Evolutionary conservation across 2,329 filamentous ascomycete genomes (phyloP), one percentile per base, ranked within the genome.

Genomic region (Monilinia aucupariae): DNA sequence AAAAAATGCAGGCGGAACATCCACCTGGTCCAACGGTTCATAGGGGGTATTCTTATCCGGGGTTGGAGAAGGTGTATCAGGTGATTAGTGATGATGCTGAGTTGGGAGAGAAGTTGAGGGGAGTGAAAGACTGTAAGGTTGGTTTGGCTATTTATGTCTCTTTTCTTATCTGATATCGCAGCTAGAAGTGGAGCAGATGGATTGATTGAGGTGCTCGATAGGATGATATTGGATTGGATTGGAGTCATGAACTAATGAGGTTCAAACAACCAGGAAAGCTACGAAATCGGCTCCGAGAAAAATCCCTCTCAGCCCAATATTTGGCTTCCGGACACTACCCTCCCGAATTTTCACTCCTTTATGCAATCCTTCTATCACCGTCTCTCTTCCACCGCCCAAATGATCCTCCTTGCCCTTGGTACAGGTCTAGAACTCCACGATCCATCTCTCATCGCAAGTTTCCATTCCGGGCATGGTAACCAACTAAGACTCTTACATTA

Each of bases 401-500:
- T 78, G n/a, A 72, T 82, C 13, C 72, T 82, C 39, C 71, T 74
- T 25, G 74, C 77, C 34, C 72, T 84, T 4, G 79, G 80, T 4
- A 61, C 78, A 4, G 80, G 81, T 1, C 69, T 85, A 47, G 77
- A 75, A 3, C 72, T 84, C 2, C 74, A 77, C 0, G 75, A 80
- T 56, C 76, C 79, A 58, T 73, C 77, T 13, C 75, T 78, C 65
- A 72, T 82, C n/a, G 66, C 78, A 3, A 71, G 72, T 25, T 77
- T 81, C 51, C 84, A 87, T 71, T 79, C 78, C 41, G 80, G 80
- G 0, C 76, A 81, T 63, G 80, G 84, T 67, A 84, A 85, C 66
- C 84, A 87, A 70, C 76, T 87, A 17, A 79, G 85, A 3, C 73
- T 88, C 25, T 74, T 87, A 8, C 84, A 87, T 69, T 87, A 84